phyloP scores from a whole-genome alignment of 495 filamentous ascomycete species.

The Hypoxylon fuscum region DNA sequence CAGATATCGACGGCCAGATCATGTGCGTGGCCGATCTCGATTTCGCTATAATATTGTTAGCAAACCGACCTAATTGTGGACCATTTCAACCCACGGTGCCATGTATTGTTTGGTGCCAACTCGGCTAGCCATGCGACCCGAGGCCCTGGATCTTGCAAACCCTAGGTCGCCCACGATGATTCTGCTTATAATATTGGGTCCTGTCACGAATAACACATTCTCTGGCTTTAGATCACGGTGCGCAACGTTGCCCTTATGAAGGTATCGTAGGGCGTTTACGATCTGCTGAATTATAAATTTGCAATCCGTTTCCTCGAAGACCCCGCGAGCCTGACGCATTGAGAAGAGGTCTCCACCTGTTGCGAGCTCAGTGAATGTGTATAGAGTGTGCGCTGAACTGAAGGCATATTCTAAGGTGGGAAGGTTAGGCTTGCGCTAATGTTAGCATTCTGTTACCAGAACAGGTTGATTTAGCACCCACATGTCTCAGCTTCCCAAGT shows the following conservation, averaged over 20 bases:
- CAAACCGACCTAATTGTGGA: background rate
- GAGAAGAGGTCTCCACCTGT: constrained; percentile 69
- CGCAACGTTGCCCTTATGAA: constrained; percentile 81
- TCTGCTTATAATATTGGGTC: constrained; percentile 59
- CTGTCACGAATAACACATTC: constrained; percentile 82
- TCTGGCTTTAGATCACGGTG: constrained; percentile 97
- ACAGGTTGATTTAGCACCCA: constrained; percentile 46
- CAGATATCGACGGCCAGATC: constrained; percentile 55
- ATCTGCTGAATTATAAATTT: constrained; percentile 86
- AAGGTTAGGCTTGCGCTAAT: constrained; percentile 20
- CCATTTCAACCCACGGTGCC: constrained; percentile 69
- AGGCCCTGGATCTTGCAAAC: constrained; percentile 57
- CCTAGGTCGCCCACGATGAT: constrained; percentile 82
- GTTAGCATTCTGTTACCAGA: constrained; percentile 6
- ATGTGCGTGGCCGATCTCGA: constrained; percentile 29
- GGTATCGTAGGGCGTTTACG: constrained; percentile 76
- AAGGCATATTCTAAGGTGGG: constrained; percentile 25
- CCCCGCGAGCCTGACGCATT: constrained; percentile 57
- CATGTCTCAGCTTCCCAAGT: constrained; percentile 67
- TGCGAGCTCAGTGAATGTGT: constrained; percentile 73
- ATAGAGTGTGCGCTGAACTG: constrained; percentile 42
- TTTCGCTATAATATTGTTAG: constrained; percentile 34
- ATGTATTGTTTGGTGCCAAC: constrained; percentile 73
- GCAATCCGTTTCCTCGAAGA: constrained; percentile 73
- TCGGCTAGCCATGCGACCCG: constrained; percentile 65